These are phyloP conservation scores for Apiospora marii DNA, from an alignment of 2,329 filamentous ascomycete genomes.

Conservation along the genomic window DNA sequence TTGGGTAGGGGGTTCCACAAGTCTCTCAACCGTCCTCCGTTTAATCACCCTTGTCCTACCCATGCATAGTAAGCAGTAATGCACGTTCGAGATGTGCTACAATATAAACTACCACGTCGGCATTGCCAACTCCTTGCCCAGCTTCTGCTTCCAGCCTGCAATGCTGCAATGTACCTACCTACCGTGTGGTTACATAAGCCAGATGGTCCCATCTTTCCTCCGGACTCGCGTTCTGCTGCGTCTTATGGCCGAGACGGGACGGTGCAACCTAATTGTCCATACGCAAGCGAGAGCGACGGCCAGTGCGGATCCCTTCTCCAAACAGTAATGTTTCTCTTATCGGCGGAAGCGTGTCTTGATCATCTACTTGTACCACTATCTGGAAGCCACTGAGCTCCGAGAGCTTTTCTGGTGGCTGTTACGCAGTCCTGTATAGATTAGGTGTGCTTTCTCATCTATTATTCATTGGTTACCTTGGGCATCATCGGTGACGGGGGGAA, in stretches of 20 bases:
- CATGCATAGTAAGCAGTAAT: conserved; percentile 27
- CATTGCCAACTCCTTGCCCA: neutral
- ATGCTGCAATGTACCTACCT: neutral
- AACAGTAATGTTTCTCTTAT: conserved; percentile 18
- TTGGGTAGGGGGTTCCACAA: conserved; percentile 14
- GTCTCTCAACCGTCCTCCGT: neutral
- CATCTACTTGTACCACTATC: neutral
- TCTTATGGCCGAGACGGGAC: conserved; percentile 16
- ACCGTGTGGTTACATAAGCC: conserved; percentile 11
- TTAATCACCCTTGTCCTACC: conserved; percentile 10
- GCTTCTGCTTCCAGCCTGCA: neutral
- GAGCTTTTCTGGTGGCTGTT: conserved; percentile 1
- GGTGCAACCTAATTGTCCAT: conserved; percentile 6
- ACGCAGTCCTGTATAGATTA: conserved; percentile 10
- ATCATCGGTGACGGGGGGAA: neutral
- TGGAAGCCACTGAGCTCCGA: neutral
- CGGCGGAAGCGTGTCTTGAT: conserved; percentile 9
- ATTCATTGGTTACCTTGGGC: neutral
- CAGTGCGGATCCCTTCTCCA: conserved; percentile 3
- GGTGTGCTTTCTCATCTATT: neutral
- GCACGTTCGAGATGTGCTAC: conserved; percentile 21
- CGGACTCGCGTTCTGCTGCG: neutral
- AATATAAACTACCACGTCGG: conserved; percentile 21
- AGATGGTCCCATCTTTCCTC: conserved; percentile 7
- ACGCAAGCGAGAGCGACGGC: neutral